Percentiles rank a stretch among this genome's conserved stretches.
These are phyloP conservation scores for Venustampulla echinocandica DNA, from an alignment of 495 filamentous ascomycete species.

Conservation along the genomic window DNA sequence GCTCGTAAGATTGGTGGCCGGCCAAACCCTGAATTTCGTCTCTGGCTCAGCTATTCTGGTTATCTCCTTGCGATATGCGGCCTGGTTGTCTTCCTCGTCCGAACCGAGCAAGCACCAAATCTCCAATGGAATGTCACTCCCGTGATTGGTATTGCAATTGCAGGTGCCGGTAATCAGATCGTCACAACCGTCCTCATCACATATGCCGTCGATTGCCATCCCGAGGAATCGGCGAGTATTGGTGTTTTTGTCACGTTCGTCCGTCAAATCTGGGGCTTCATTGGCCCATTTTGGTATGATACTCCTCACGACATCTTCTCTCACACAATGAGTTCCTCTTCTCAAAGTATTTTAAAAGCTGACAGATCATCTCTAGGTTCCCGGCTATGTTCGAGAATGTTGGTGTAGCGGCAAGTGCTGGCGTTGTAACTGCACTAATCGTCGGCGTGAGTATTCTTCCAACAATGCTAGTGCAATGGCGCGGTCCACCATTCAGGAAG, in stretches of 20 bases:
- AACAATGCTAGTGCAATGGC: conserved; percentile 24
- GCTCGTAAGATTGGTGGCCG: conserved; percentile 21
- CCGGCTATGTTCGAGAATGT: conserved; percentile 41
- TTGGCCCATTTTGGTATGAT: conserved; percentile 46
- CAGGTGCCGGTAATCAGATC: conserved; percentile 44
- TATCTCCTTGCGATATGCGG: conserved; percentile 39
- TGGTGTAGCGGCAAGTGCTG: conserved; percentile 34
- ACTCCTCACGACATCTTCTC: not conserved
- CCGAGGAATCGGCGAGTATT: conserved; percentile 38
- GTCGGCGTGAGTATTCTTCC: conserved; percentile 39
- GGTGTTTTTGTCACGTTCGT: conserved; percentile 51
- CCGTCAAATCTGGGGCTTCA: conserved; percentile 46
- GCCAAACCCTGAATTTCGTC: conserved; percentile 35
- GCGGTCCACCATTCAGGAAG: conserved; percentile 1
- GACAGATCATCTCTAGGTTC: conserved; percentile 26
- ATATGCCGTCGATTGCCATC: conserved; percentile 45
- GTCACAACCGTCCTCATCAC: conserved; percentile 48
- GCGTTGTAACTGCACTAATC: conserved; percentile 34
- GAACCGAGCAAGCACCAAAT: conserved; percentile 30
- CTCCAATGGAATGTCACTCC: conserved; percentile 39
- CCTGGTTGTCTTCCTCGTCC: conserved; percentile 42
- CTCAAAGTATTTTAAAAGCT: conserved; percentile 1
- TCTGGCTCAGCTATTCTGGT: conserved; percentile 47
- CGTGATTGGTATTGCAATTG: conserved; percentile 41
- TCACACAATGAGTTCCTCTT: not conserved